Evolutionary conservation across 1,284 basidiomycete species (phyloP).

Genomic region (Tilletia caries): DNA sequence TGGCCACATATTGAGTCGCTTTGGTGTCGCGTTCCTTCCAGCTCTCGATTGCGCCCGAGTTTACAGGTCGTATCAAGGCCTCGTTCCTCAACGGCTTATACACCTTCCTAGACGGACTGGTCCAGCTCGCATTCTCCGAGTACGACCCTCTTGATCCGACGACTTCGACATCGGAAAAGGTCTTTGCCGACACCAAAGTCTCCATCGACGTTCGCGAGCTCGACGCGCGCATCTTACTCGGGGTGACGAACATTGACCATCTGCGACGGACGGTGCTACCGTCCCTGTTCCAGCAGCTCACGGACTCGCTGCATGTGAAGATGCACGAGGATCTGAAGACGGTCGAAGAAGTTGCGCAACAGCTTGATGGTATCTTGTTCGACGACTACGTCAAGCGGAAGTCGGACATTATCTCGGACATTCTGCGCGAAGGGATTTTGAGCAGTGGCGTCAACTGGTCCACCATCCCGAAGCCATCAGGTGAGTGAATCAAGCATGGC

Average conservation of each 20-base stretch:
- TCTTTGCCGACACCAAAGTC: slow-evolving; percentile 32
- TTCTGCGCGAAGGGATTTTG: slow-evolving; percentile 76
- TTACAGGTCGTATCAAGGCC: slow-evolving; percentile 68
- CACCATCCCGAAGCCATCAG: slow-evolving; percentile 78
- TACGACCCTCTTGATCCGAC: slow-evolving; percentile 42
- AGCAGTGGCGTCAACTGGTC: slow-evolving; percentile 83
- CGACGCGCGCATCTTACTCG: slow-evolving; percentile 79
- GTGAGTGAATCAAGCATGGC: slow-evolving; percentile 59
- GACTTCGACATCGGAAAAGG: slow-evolving; percentile 28
- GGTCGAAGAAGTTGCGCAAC: slow-evolving; percentile 71
- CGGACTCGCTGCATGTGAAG: slow-evolving; percentile 70
- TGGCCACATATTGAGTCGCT: not conserved
- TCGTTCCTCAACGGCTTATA: slow-evolving; percentile 85
- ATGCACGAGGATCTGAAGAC: slow-evolving; percentile 75
- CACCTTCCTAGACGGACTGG: slow-evolving; percentile 82
- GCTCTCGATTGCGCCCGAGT: slow-evolving; percentile 31
- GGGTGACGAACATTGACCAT: slow-evolving; percentile 82
- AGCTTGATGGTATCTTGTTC: slow-evolving; percentile 82
- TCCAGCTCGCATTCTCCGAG: slow-evolving; percentile 69
- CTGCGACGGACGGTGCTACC: slow-evolving; percentile 71
- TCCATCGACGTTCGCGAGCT: slow-evolving; percentile 51
- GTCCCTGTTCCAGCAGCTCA: slow-evolving; percentile 74
- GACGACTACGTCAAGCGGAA: slow-evolving; percentile 80
- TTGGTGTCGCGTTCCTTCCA: not conserved
- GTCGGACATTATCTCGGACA: slow-evolving; percentile 64